Base-by-base conservation (phyloP, 1,139 yeast species). In the Lodderomyces orthopsilosis region DNA sequence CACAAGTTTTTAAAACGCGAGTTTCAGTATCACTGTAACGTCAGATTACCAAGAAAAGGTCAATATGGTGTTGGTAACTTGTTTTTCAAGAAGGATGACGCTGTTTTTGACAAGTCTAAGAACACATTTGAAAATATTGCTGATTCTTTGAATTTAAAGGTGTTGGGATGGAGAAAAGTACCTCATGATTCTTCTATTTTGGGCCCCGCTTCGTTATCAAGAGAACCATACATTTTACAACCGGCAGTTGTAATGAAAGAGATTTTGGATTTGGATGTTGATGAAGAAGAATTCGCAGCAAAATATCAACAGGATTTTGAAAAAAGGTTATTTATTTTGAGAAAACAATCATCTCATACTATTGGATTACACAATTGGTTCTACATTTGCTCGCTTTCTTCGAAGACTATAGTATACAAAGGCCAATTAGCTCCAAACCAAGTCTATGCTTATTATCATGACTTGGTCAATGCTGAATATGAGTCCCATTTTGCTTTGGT, bases 341-440 rank as follows among this genome's bases (percentile, higher is more conserved):
- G 98, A 67, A 91, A 91, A 66, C 95, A 86, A 65, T 77, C 95
- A 19, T 83, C 96, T 19, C 95, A 86, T 63, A 79, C 91, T 44
- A 90, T 91, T 57, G 97, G 97, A 27, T 75, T 90, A 54, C 95
- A 91, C 70, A 90, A 91, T 67, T 91, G 98, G 97, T 91, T 93
- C 70, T 91, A 91, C 74, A 89, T 91, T 55, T 91, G 97, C 71
- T 91, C 98, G 12, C 75, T 93, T 51, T 84, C 95, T 45, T 84
- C 83, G 66, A 86, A 82, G 62, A 86, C 91, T 60, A 91, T 93
- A 57, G 97, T 93, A 47, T 93, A 93, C 77, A 93, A 93, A 70
- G 98, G 98, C 56, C 98, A 93, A 69, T 79, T 93, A 59, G 95
- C 96, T 14, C 98, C 98, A 43, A 84, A 85, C 49, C 98, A 93